Percentiles rank a stretch among this genome's conserved stretches.
Conservation (phyloP, 495 filamentous ascomycete species). For the Umbilicaria muhlenbergii region DNA sequence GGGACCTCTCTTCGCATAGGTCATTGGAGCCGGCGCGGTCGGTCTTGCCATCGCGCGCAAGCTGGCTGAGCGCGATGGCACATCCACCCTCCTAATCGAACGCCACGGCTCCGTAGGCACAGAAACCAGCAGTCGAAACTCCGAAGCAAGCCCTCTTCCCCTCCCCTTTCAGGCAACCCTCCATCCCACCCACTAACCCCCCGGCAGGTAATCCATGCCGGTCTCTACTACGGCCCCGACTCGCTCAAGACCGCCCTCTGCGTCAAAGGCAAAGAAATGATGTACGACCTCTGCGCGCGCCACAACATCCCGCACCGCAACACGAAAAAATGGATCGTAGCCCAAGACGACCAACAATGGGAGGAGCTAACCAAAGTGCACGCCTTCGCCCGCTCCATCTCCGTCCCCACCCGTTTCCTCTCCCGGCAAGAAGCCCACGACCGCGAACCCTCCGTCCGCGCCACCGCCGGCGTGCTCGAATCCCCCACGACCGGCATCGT, state of each 20-base stretch:
- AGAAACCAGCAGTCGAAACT: slow-evolving; percentile 87
- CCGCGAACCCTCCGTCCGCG: slow-evolving; percentile 60
- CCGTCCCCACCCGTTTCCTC: slow-evolving; percentile 62
- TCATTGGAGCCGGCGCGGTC: slow-evolving; percentile 83
- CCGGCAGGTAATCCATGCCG: slow-evolving; percentile 76
- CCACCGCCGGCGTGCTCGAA: slow-evolving; percentile 59
- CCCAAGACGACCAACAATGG: slow-evolving; percentile 58
- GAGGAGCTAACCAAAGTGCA: slow-evolving; percentile 50
- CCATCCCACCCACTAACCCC: not conserved
- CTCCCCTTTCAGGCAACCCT: not conserved
- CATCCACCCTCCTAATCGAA: slow-evolving; percentile 68
- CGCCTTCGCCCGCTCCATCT: slow-evolving; percentile 44
- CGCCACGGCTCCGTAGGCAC: slow-evolving; percentile 62
- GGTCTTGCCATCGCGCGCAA: slow-evolving; percentile 76
- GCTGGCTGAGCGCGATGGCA: slow-evolving; percentile 46
- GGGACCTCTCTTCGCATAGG: slow-evolving; percentile 23
- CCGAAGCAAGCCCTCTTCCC: slow-evolving; percentile 41
- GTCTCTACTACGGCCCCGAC: slow-evolving; percentile 70
- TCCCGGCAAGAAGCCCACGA: slow-evolving; percentile 37
- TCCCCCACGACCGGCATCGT: slow-evolving; percentile 78
- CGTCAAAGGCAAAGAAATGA: slow-evolving; percentile 51
- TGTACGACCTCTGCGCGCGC: slow-evolving; percentile 63
- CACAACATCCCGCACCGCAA: slow-evolving; percentile 54
- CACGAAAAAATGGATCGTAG: slow-evolving; percentile 89
- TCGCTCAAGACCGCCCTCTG: slow-evolving; percentile 78